A percentile compares a stretch with the other conserved stretches of the same genome.
These are phyloP conservation scores for Saksenaea oblongispora DNA, from an alignment of 371 early-diverging fungal species.

Conservation along the genomic window DNA sequence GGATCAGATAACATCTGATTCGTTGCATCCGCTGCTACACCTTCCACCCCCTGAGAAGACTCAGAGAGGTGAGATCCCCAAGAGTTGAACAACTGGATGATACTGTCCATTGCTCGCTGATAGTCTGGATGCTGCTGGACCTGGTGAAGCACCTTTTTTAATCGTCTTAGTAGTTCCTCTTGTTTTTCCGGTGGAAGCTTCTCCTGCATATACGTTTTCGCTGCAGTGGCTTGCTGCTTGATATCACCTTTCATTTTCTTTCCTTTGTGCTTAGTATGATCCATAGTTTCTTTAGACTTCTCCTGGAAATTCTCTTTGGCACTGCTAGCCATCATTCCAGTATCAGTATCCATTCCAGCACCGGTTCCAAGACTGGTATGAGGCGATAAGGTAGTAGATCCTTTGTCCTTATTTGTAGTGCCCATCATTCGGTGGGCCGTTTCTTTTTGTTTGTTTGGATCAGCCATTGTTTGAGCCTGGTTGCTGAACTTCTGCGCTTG, in stretches of 20 bases:
- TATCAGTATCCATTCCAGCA: background rate
- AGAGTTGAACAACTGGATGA: slow-evolving; percentile 34
- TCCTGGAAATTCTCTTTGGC: background rate
- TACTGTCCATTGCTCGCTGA: slow-evolving; percentile 47
- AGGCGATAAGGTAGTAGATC: background rate
- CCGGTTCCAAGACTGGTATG: background rate
- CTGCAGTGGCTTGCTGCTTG: slow-evolving; percentile 6
- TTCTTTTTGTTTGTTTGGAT: slow-evolving; percentile 12
- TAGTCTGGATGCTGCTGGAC: slow-evolving; percentile 56
- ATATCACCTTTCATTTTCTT: slow-evolving; percentile 15
- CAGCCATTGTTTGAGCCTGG: slow-evolving; percentile 14
- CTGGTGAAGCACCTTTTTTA: slow-evolving; percentile 43
- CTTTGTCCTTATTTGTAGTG: background rate
- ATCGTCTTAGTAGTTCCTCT: slow-evolving; percentile 42
- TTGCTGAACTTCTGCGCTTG: slow-evolving; percentile 3
- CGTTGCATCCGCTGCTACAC: slow-evolving; percentile 9
- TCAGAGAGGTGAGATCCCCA: slow-evolving; percentile 39
- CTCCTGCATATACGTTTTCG: slow-evolving; percentile 21
- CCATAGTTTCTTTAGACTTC: slow-evolving; percentile 5
- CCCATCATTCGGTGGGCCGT: slow-evolving; percentile 6
- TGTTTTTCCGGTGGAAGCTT: slow-evolving; percentile 47
- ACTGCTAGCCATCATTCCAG: background rate
- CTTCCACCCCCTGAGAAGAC: slow-evolving; percentile 13
- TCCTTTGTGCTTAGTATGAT: slow-evolving; percentile 1
- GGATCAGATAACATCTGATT: slow-evolving; percentile 22